Evolutionary conservation across 169 alveolate species (phyloP).

Genomic region (Plasmodium gonderi): DNA sequence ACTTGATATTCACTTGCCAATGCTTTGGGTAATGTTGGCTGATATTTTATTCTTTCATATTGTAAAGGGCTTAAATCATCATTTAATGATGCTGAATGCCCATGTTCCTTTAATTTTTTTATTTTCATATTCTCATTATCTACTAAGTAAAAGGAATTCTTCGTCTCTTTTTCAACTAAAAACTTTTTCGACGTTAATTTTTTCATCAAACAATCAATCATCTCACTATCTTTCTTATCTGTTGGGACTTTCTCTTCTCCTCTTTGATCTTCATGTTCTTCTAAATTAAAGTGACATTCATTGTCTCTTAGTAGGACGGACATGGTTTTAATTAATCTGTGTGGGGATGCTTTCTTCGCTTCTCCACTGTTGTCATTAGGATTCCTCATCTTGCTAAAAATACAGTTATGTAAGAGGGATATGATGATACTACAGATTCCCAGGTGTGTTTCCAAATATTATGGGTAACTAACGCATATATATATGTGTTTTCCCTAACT

Average conservation of each 20-base stretch:
- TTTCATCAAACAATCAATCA: conserved; percentile 69
- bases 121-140: conserved; percentile 68
- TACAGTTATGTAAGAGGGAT: no score
- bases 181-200: conserved; percentile 60
- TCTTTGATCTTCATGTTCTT: conserved; percentile 5
- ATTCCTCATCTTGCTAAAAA: not conserved
- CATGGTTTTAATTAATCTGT: conserved; percentile 7
- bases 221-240: conserved; percentile 33
- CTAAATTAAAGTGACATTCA: conserved; percentile 34
- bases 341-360: not conserved
- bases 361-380: not conserved
- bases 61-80: conserved; percentile 83
- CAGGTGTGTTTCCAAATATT: no score
- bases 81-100: conserved; percentile 80
- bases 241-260: not conserved
- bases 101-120: conserved; percentile 77
- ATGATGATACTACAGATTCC: no score
- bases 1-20: conserved; percentile 73
- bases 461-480: no score
- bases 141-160: conserved; percentile 55
- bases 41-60: conserved; percentile 77
- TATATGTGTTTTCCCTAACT: not conserved
- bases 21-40: conserved; percentile 78
- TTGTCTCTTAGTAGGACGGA: conserved; percentile 45
- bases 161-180: conserved; percentile 53